Evolutionary conservation across 257 asterid species (phyloP).

Genomic region (Lycium ferocissimum): DNA sequence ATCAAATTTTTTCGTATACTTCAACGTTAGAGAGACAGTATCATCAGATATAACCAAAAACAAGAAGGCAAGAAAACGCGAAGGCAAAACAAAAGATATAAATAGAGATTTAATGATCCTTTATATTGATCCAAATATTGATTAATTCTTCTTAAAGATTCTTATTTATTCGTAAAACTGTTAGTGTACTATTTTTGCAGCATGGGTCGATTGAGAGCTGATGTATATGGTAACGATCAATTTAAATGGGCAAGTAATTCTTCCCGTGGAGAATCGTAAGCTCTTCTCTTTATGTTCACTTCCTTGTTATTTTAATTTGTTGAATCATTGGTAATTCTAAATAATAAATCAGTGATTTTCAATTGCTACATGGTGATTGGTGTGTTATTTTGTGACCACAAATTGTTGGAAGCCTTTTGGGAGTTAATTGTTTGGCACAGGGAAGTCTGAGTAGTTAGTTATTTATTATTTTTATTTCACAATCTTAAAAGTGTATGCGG

Average conservation of each 20-base stretch:
- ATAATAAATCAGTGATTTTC: constrained; percentile 44
- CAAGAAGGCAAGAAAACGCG: too few relatives aligned
- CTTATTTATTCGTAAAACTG: constrained; percentile 27
- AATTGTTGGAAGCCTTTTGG: too few relatives aligned
- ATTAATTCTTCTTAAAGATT: neutral
- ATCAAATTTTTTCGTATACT: too few relatives aligned
- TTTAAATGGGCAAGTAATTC: constrained; percentile 74
- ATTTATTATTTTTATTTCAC: too few relatives aligned
- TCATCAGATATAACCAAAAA: too few relatives aligned
- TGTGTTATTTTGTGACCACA: too few relatives aligned
- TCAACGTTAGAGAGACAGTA: too few relatives aligned
- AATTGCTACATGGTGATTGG: too few relatives aligned
- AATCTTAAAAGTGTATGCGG: too few relatives aligned
- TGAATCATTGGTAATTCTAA: constrained; percentile 25
- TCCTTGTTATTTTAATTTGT: constrained; percentile 23
- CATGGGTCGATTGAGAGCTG: constrained; percentile 87
- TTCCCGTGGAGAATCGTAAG: constrained; percentile 84
- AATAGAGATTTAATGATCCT: neutral
- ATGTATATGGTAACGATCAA: constrained; percentile 64
- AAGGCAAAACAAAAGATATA: too few relatives aligned
- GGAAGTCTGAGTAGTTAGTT: too few relatives aligned
- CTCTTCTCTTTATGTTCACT: constrained; percentile 38
- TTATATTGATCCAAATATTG: neutral
- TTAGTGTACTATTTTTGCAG: constrained; percentile 42
- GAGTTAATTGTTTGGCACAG: too few relatives aligned